phyloP scores from a whole-genome alignment of 306 rosid species.

The Lagenaria siceraria region DNA sequence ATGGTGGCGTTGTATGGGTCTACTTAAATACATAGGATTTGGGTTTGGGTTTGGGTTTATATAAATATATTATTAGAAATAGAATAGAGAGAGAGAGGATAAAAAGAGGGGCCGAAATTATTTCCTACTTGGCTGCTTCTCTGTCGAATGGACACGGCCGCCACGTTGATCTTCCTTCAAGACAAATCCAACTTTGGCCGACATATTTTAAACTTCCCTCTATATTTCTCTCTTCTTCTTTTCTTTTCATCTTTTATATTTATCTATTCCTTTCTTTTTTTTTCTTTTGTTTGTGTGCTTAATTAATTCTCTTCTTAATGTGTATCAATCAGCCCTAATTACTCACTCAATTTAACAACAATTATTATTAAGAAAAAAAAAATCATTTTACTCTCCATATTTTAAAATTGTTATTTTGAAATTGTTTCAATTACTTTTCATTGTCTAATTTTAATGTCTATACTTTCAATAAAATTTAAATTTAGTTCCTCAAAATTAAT shows the following conservation, averaged over 20 bases:
- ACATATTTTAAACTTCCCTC: constrained; percentile 36
- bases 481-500: too few species aligned
- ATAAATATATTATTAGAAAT: not conserved
- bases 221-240: not conserved
- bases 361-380: too few species aligned
- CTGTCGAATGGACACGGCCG: constrained; percentile 54
- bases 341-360: not conserved
- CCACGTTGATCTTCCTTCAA: constrained; percentile 79
- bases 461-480: too few species aligned
- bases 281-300: not conserved
- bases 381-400: too few species aligned
- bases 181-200: constrained; percentile 77
- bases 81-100: not conserved
- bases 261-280: not conserved
- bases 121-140: constrained; percentile 81
- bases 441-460: too few species aligned
- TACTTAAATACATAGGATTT: not conserved
- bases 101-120: constrained; percentile 6
- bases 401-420: too few species aligned
- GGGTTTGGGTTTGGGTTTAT: not conserved
- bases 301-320: not conserved
- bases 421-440: too few species aligned
- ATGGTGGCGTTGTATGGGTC: not conserved
- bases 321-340: not conserved
- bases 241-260: not conserved